Evolutionary conservation across 176 grass and related monocot species (phyloP), one percentile per base, ranked within the genome.

Genomic region (Dendrocalamus sinicus): DNA sequence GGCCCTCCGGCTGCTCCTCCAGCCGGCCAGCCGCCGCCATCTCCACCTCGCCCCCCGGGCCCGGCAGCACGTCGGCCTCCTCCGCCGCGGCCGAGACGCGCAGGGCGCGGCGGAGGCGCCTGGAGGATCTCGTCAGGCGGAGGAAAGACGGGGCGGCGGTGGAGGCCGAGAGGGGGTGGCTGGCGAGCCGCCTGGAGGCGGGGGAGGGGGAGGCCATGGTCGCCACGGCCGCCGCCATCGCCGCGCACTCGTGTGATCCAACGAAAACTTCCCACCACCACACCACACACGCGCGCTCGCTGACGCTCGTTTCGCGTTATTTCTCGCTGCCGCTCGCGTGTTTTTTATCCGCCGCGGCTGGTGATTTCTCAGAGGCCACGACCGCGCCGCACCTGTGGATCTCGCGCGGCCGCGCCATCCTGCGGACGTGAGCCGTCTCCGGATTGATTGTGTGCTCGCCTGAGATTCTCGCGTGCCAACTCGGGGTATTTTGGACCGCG

Each of bases 181-280:
- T 20, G 12, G 26, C 71, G 64, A 74, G 67, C 8, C 84, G 66
- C 39, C 67, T 52, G 66, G 84, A 79, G 67, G 80, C 41, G 5
- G 89, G 30, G 72, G 77, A 86, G 37, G 43, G 64, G 86, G 85
- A 75, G n/a, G 81, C 81, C 80, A 91, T 55, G 55, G 72, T 73
- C 1, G 79, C 46, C 60, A 57, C 62, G 19, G 62, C 41, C 44
- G 79, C 73, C 79, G 84, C 80, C 83, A 76, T 76, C 61, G 54
- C 45, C 41, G 9, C 50, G 55, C 46, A 3, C 57, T 6, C 66
- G 23, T 32, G 22, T 43, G 20, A 62, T 81, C 41, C 24, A 13
- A 46, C 60, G 41, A n/a, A n/a, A 55, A 73, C 79, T 39, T 44
- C 43, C 4, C 58, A 59, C 15, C 16, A 16, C 79, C 1, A 35